Conservation (phyloP, 2,329 filamentous ascomycete species). For the Chrysosporium queenslandicum region DNA sequence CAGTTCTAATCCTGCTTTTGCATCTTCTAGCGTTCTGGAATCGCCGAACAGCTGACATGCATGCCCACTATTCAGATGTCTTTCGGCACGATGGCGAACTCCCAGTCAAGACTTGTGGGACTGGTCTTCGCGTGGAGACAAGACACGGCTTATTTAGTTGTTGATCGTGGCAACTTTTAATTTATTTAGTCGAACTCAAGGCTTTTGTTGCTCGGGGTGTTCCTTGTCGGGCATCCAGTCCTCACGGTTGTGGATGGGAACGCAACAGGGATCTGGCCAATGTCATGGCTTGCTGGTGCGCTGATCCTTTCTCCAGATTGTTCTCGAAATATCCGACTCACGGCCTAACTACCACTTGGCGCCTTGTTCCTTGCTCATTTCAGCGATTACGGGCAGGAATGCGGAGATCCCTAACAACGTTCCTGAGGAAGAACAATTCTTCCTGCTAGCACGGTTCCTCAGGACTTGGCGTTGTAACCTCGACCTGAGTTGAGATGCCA, state of each 20-base stretch:
- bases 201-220: not conserved
- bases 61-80: too few species aligned
- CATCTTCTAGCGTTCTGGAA: not conserved
- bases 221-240: not conserved
- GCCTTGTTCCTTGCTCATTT: not conserved
- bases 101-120: not conserved
- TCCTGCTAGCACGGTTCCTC: not conserved
- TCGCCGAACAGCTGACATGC: not conserved
- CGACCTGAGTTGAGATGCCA: conserved; percentile 1
- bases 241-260: not conserved
- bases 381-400: not conserved
- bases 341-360: not conserved
- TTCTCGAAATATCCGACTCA: conserved; percentile 13
- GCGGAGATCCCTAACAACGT: conserved; percentile 7
- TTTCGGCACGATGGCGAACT: too few species aligned
- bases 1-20: not conserved
- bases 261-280: not conserved
- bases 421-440: not conserved
- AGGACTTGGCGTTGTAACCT: conserved; percentile 14
- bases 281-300: not conserved
- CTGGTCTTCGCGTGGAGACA: not conserved
- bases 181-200: not conserved
- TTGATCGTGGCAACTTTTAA: conserved; percentile 8
- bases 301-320: conserved; percentile 10
- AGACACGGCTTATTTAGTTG: conserved; percentile 4